Evolutionary conservation across 2,329 filamentous ascomycete species (phyloP).

Genomic region (Fusarium tricinctum): DNA sequence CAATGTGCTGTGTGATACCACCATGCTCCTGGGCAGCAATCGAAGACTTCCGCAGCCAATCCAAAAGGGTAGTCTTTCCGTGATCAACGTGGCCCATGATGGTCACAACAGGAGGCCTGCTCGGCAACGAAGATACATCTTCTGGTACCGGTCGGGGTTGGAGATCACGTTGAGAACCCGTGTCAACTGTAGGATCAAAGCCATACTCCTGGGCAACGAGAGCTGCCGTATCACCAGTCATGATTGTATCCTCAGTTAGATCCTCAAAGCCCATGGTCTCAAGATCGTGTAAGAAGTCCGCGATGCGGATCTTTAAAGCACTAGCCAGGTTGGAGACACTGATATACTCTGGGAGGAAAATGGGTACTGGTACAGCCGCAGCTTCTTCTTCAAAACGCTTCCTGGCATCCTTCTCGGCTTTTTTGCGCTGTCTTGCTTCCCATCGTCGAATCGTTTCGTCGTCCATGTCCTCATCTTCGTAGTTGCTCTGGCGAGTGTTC

Average conservation of each 20-base stretch:
- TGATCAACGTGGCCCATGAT: constrained; percentile 99
- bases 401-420: constrained; percentile 59
- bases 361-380: constrained; percentile 64
- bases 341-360: constrained; percentile 91
- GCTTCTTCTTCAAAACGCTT: constrained; percentile 58
- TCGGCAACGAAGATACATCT: constrained; percentile 76
- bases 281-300: constrained; percentile 81
- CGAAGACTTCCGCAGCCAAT: constrained; percentile 93
- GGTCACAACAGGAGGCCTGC: constrained; percentile 91
- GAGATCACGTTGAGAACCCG: constrained; percentile 76
- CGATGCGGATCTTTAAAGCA: constrained; percentile 77
- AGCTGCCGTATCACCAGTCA: constrained; percentile 91
- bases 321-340: constrained; percentile 86
- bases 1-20: constrained; percentile 98
- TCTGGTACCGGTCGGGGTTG: constrained; percentile 76
- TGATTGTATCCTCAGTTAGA: constrained; percentile 82
- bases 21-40: constrained; percentile 93
- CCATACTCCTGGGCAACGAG: constrained; percentile 94
- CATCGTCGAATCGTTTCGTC: constrained; percentile 56
- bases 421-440: constrained; percentile 58
- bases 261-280: constrained; percentile 91
- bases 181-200: constrained; percentile 85
- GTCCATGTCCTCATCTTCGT: constrained; percentile 56
- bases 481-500: constrained; percentile 39
- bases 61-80: constrained; percentile 95